Evolutionary conservation across 106 monocot species (phyloP).

Genomic region (Acanthochlamys bracteata): DNA sequence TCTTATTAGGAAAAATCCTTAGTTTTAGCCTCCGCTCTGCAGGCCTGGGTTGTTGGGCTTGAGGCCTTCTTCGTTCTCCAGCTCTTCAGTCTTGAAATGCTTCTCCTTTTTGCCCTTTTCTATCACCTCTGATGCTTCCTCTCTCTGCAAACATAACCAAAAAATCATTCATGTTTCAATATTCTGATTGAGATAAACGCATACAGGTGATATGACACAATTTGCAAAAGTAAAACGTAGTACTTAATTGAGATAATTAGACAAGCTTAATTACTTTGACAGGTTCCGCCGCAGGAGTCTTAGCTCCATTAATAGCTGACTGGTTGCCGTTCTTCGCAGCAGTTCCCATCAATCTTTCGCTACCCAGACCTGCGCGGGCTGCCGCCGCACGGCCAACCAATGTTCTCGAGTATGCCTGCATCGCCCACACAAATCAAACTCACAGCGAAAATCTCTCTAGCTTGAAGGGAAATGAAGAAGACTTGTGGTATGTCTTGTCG

Average conservation of each 20-base stretch:
- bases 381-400: neutral
- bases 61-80: neutral
- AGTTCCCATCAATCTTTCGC: neutral
- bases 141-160: neutral
- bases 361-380: neutral
- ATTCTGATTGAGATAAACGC: too few relatives aligned
- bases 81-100: neutral
- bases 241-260: neutral
- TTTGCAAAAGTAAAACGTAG: too few relatives aligned
- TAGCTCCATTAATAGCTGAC: neutral
- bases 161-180: too few relatives aligned
- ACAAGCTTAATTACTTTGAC: neutral
- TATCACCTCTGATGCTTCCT: neutral
- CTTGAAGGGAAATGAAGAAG: too few relatives aligned
- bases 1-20: neutral
- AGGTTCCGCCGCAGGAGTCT: neutral
- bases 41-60: conserved; percentile 1
- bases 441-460: too few relatives aligned
- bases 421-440: too few relatives aligned
- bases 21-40: neutral
- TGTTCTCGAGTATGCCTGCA: too few relatives aligned
- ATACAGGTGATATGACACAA: too few relatives aligned
- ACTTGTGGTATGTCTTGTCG: too few relatives aligned
- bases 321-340: neutral
- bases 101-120: neutral